Base-by-base conservation (phyloP, 176 grass and related monocot species). In the Puccinellia tenuiflora region DNA sequence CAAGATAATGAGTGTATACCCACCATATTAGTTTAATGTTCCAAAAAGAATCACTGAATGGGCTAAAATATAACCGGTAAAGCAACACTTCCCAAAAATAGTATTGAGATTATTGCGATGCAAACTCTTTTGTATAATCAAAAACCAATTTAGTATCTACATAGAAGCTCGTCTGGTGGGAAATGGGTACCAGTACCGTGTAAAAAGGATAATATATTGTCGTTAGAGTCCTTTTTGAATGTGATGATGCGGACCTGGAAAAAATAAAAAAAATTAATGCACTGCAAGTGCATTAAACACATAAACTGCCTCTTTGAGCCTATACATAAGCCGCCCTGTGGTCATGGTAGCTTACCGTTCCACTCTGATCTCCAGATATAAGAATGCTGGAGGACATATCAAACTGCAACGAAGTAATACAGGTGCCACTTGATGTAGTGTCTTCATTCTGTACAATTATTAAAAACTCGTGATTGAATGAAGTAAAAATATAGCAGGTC, bases 341-440 rank as follows among this genome's bases (percentile, higher is more conserved):
- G 7, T 47, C 20, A 43, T 37, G 11, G 11, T 26, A 89, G 53
- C 37, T 83, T 87, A 99, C 93, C 35, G 55, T 62, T 86, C 96
- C 96, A 89, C 42, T 78, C 73, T 56, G 84, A 84, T 95, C 87
- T 33, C 96, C 96, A 43, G 78, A 95, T 62, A 99, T 85, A 78
- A 99, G 87, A 82, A 93, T 68, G 30, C 84, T 80, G 40, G 91
- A 93, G 78, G 89, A 66, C 83, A 86, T 71, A 92, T 96, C 93
- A 85, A 96, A 96, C 56, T 96, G 88, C 82, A 99, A 76, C 84
- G 91, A 92, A 84, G 91, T 99, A 82, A 99, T 84, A 63, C 68
- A 64, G 33, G 76, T 72, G 63, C 56, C 25, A 78, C 78, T 70
- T 83, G 86, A 80, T 84, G 76, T 70, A 79, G 39, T 88, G 31